These are phyloP conservation scores for Auriscalpium orientale DNA, from an alignment of 768 basidiomycete genomes.

Conservation along the genomic window DNA sequence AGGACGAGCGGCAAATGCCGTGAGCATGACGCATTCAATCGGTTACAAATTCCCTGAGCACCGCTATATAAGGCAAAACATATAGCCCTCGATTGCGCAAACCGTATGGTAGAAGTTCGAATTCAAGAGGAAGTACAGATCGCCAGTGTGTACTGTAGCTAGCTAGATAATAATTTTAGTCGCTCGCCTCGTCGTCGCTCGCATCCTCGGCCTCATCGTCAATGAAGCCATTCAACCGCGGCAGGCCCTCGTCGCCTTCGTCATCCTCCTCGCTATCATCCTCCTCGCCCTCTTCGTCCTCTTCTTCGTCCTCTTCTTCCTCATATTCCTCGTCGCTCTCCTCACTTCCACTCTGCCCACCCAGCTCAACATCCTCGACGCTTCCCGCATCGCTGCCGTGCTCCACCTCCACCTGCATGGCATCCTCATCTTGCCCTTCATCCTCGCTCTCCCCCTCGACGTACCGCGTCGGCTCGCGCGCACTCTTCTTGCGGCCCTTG, in stretches of 20 bases:
- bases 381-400: conserved; percentile 64
- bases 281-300: conserved; percentile 53
- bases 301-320: conserved; percentile 35
- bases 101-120: too few species aligned
- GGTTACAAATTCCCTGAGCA: too few species aligned
- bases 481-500: conserved; percentile 27
- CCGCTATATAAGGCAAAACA: too few species aligned
- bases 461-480: conserved; percentile 36
- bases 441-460: conserved; percentile 79
- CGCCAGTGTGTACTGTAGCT: too few species aligned
- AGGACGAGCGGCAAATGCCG: too few species aligned
- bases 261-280: conserved; percentile 41
- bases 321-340: conserved; percentile 42
- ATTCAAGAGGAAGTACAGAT: too few species aligned
- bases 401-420: conserved; percentile 42
- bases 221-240: conserved; percentile 23
- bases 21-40: too few species aligned
- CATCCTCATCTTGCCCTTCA: conserved; percentile 46
- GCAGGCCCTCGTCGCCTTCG: conserved; percentile 14
- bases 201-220: conserved; percentile 63
- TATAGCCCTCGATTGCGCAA: too few species aligned
- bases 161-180: conserved; percentile 1
- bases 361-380: conserved; percentile 71
- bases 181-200: conserved; percentile 24
- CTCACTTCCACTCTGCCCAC: conserved; percentile 50